phyloP scores from a whole-genome alignment of 1,139 yeast species.

The Saccharomyces hybrid region DNA sequence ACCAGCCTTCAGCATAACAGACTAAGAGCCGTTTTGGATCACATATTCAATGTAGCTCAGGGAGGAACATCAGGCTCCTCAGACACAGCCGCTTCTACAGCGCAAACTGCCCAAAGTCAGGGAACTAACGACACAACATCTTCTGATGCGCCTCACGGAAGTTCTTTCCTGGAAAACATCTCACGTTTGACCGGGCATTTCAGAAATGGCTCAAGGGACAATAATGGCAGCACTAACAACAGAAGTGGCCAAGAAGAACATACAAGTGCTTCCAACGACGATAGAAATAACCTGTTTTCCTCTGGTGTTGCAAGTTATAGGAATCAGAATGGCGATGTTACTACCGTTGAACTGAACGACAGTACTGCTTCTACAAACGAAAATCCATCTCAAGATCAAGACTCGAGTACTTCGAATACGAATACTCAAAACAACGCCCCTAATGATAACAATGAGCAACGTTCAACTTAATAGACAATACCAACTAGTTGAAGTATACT shows the following conservation, averaged over 20 bases:
- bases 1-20: constrained; percentile 11
- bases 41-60: constrained; percentile 11
- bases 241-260: not conserved
- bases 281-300: constrained; percentile 10
- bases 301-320: constrained; percentile 17
- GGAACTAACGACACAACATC: not conserved
- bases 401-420: not conserved
- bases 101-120: not conserved
- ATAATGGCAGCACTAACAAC: not conserved
- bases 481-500: not conserved
- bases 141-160: not conserved
- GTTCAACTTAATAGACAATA: not conserved
- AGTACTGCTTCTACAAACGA: not conserved
- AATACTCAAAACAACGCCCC: not conserved
- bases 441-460: not conserved
- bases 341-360: constrained; percentile 10
- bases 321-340: constrained; percentile 13
- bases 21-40: constrained; percentile 13
- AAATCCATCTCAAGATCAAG: not conserved
- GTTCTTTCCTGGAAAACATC: not conserved
- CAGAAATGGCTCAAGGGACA: not conserved
- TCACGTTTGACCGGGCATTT: not conserved
- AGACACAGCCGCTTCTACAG: not conserved
- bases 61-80: not conserved
- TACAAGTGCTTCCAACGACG: not conserved